Evolutionary conservation across 2,329 filamentous ascomycete genomes (phyloP).

Genomic region (Septoria linicola): DNA sequence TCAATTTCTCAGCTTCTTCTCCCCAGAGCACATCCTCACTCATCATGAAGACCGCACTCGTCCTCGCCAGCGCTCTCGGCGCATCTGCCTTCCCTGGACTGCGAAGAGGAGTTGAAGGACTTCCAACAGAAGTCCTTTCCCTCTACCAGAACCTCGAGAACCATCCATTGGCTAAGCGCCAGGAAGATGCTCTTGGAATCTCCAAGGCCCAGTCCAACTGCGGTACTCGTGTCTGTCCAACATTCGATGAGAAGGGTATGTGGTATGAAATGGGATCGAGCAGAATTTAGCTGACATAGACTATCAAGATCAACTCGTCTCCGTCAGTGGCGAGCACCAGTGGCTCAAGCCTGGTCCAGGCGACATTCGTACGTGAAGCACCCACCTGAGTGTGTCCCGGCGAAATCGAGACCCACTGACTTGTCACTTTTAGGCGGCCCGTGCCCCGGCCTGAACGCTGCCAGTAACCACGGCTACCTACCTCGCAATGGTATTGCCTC

Average conservation of each 20-base stretch:
- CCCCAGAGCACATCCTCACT: neutral
- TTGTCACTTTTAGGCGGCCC: too few species aligned
- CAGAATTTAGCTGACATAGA: too few species aligned
- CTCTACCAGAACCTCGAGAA: conserved; percentile 14
- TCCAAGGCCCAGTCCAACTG: conserved; percentile 25
- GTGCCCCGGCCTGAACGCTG: conserved; percentile 15
- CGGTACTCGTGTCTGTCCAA: conserved; percentile 20
- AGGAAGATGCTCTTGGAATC: conserved; percentile 23
- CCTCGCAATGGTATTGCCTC: conserved; percentile 35
- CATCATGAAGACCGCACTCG: conserved; percentile 24
- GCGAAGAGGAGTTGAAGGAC: conserved; percentile 7
- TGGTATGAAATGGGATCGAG: too few species aligned
- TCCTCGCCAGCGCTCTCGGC: conserved; percentile 24
- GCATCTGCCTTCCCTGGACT: conserved; percentile 24
- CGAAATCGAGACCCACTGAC: too few species aligned
- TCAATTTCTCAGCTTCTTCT: neutral
- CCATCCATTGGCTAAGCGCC: conserved; percentile 16
- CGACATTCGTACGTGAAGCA: conserved; percentile 28
- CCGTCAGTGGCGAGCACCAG: conserved; percentile 22
- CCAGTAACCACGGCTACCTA: conserved; percentile 27
- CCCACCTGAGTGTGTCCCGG: too few species aligned
- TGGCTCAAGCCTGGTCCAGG: conserved; percentile 18
- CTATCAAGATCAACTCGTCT: conserved; percentile 26
- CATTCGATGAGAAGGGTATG: conserved; percentile 23
- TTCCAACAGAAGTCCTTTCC: conserved; percentile 8